Evolutionary conservation across 2,329 filamentous ascomycete genomes (phyloP), one percentile per base, ranked within the genome.

Genomic region (Amauroascus verrucosus): DNA sequence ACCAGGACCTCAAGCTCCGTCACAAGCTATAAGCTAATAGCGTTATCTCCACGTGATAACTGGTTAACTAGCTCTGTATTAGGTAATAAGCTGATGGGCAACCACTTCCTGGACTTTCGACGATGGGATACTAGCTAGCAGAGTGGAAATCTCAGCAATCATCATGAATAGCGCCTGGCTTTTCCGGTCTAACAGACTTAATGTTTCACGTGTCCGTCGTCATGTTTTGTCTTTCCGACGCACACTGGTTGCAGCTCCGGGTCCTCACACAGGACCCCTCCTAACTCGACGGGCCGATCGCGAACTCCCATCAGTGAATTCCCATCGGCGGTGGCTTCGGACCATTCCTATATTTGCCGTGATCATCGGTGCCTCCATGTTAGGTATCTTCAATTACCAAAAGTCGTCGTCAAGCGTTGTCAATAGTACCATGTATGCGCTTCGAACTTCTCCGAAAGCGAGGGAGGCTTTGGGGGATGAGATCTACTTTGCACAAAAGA

Each of bases 331-430:
- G 61, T 90, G 86, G 85, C 67, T 77, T 53, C 79, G 80, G 62
- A 88, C 88, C 0, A 71, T 95, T 32, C 91, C 91, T 51, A 73
- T 95, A 67, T 97, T 97, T 77, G 67, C 85, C 51, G 70, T 79
- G 58, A 75, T 88, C 58, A 81, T 95, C 61, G 79, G 80, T 47
- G 76, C 78, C 53, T 85, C 84, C 60, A 83, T 84, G 60, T 74
- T 94, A 56, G 88, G 85, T 61, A 96, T 98, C 70, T 97, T 98
- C 85, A 98, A 98, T 79, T 97, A 98, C 80, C 91, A 98, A 70
- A 96, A 96, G 70, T 82, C 84, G 54, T 88, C 86, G n/a, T 88
- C 83, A 24, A 86, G 86, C 52, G 80, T 91, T 28, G 86, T 96
- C n/a, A 82, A 82, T 53, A 88, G 86, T 53, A 93, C 89, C 3